Evolutionary conservation across 164 flowering plant species (phyloP).

Genomic region (Annona squamosa): DNA sequence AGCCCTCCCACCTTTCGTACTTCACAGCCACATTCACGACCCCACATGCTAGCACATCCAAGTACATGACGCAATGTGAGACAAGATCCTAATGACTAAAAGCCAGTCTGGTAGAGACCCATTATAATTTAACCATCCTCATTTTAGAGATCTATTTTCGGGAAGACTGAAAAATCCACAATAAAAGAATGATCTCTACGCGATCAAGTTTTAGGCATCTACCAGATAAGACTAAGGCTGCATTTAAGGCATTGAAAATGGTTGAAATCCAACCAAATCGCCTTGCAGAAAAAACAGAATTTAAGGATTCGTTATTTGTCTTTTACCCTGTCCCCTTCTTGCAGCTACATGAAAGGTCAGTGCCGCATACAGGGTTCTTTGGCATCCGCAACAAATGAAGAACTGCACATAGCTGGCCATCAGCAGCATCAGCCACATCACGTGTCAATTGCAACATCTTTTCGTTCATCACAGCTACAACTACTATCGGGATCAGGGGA

Average conservation of each 20-base stretch:
- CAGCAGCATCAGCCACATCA: conserved; percentile 26
- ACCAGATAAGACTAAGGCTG: background rate
- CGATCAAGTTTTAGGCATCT: background rate
- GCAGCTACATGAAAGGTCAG: conserved; percentile 7
- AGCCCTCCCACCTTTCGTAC: conserved; percentile 17
- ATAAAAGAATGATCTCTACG: background rate
- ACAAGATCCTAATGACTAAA: conserved; percentile 3
- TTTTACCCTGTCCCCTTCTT: conserved; percentile 17
- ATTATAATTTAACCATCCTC: background rate
- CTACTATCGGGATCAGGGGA: conserved; percentile 10
- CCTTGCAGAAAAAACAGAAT: background rate
- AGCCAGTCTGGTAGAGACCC: background rate
- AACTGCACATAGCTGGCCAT: conserved; percentile 6
- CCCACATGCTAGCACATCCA: conserved; percentile 24
- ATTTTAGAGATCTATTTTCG: background rate
- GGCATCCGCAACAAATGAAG: conserved; percentile 1
- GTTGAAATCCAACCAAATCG: conserved; percentile 7
- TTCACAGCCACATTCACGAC: conserved; percentile 22
- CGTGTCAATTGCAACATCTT: conserved; percentile 9
- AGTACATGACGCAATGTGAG: conserved; percentile 6
- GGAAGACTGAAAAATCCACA: background rate
- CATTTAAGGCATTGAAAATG: background rate
- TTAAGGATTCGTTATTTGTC: conserved; percentile 1
- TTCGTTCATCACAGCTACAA: conserved; percentile 23
- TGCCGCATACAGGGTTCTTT: conserved; percentile 12